A percentile compares a stretch with the other conserved stretches of the same genome.
Conservation (phyloP, 306 rosid species). For the Begonia masoniana region DNA sequence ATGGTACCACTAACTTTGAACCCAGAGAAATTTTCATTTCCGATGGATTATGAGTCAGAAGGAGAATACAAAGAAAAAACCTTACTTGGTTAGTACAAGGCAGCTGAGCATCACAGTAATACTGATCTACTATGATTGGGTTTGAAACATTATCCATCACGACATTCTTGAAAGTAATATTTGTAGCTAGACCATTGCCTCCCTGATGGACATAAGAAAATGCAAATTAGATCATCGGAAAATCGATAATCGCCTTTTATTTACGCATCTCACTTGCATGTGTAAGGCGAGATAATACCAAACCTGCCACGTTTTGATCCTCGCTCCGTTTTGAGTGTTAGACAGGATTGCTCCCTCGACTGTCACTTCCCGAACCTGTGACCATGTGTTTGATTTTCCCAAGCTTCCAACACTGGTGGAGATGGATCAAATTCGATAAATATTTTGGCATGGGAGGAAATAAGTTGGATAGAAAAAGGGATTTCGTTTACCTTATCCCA, state of each 20-base stretch:
- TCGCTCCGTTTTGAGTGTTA: slow-evolving; percentile 64
- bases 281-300: no score
- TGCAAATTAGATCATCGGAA: no score
- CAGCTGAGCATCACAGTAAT: slow-evolving; percentile 57
- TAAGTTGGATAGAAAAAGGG: no score
- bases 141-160: slow-evolving; percentile 69
- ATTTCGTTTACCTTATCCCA: slow-evolving; percentile 66
- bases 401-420: slow-evolving; percentile 86
- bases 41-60: no score
- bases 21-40: no score
- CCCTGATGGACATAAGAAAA: slow-evolving; percentile 36
- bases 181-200: slow-evolving; percentile 54
- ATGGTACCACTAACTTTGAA: no score
- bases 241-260: no score
- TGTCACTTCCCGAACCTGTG: slow-evolving; percentile 39
- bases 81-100: slow-evolving; percentile 75
- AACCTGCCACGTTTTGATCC: slow-evolving; percentile 99
- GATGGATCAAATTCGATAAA: no score
- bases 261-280: no score
- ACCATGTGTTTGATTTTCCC: slow-evolving; percentile 61
- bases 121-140: slow-evolving; percentile 80
- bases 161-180: slow-evolving; percentile 52
- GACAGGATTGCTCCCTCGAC: slow-evolving; percentile 53
- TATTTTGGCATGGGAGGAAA: no score
- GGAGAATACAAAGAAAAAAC: background rate